Percentiles rank a stretch among this genome's conserved stretches.
Conservation (phyloP, 148 eudicot genomes). For the Camellia granthamiana region DNA sequence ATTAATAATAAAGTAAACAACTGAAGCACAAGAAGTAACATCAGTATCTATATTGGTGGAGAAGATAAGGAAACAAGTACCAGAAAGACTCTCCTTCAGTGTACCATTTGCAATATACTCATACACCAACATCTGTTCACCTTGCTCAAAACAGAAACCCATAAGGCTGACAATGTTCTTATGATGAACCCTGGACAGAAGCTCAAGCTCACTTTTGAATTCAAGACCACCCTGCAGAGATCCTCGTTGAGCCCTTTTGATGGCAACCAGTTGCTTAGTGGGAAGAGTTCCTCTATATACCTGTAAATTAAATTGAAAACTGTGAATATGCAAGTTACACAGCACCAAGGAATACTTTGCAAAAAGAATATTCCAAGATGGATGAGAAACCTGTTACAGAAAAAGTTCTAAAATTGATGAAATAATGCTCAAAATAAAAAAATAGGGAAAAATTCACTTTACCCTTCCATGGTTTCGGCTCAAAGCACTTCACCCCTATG, state of each 20-base stretch:
- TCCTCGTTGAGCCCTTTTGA: slow-evolving; percentile 76
- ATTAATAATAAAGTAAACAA: neutral
- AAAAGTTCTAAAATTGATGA: neutral
- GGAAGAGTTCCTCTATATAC: slow-evolving; percentile 72
- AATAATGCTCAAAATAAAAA: neutral
- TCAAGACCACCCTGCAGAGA: slow-evolving; percentile 77
- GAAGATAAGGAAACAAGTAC: slow-evolving; percentile 26
- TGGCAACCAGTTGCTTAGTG: slow-evolving; percentile 59
- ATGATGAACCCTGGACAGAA: slow-evolving; percentile 90
- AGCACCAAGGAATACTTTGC: neutral
- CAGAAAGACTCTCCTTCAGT: slow-evolving; percentile 66
- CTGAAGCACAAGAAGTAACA: neutral
- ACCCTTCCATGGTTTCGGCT: too few species aligned
- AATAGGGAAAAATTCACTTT: too few species aligned
- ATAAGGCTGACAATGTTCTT: slow-evolving; percentile 78
- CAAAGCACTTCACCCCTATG: too few species aligned
- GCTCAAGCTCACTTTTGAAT: slow-evolving; percentile 90
- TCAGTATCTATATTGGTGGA: neutral
- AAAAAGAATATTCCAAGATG: neutral
- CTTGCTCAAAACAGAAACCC: slow-evolving; percentile 79
- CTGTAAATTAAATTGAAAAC: slow-evolving; percentile 23
- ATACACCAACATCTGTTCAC: slow-evolving; percentile 80
- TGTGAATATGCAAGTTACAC: neutral
- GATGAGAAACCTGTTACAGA: neutral
- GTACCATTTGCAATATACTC: slow-evolving; percentile 84